phyloP scores from a whole-genome alignment of 1,139 yeast genomes.

The Groenewaldozyma sp. region DNA sequence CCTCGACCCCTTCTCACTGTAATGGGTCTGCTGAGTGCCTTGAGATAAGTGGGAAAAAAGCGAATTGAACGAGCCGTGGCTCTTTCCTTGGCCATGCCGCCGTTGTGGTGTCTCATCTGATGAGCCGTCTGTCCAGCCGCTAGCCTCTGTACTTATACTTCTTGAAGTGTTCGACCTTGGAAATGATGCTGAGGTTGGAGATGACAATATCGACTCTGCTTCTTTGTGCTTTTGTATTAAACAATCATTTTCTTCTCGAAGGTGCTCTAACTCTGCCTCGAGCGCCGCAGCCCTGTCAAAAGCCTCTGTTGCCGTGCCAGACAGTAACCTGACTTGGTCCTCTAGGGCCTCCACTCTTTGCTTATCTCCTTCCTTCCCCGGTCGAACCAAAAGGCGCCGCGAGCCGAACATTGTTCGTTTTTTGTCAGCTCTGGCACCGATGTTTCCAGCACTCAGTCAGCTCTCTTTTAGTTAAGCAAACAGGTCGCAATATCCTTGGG shows the following conservation, averaged over 20 bases:
- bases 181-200: neutral
- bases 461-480: no score
- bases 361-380: constrained; percentile 22
- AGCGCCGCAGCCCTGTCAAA: constrained; percentile 27
- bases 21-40: constrained; percentile 1
- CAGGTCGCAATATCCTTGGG: no score
- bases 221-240: neutral
- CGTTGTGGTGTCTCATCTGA: neutral
- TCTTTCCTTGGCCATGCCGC: neutral
- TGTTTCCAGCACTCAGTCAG: no score
- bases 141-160: neutral
- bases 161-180: neutral
- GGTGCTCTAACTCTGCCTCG: constrained; percentile 20
- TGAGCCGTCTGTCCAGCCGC: neutral
- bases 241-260: neutral
- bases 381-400: constrained; percentile 12
- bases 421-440: no score
- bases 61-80: constrained; percentile 6
- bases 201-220: neutral
- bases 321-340: constrained; percentile 24
- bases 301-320: constrained; percentile 28
- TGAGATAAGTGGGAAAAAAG: constrained; percentile 5
- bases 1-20: neutral
- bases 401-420: constrained; percentile 2
- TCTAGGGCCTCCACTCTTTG: constrained; percentile 26